A percentile compares a stretch with the other conserved stretches of the same genome.
These are phyloP conservation scores for Colletotrichum shisoi DNA, from an alignment of 2,329 filamentous ascomycete genomes.

Conservation along the genomic window DNA sequence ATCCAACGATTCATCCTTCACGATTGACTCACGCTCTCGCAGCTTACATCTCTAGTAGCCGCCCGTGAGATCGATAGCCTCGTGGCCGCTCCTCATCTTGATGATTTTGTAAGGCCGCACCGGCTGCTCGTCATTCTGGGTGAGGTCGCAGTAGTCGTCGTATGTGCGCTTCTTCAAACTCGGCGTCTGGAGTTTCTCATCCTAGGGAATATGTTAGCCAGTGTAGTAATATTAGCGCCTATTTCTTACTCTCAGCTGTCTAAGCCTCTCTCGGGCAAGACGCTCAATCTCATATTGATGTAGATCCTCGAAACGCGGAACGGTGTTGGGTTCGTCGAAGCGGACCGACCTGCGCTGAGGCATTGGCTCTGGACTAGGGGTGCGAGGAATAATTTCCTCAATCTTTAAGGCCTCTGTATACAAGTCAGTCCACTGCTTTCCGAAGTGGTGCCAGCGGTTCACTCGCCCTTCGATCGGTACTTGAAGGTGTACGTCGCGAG, in stretches of 20 bases:
- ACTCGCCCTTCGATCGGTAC: conserved; percentile 47
- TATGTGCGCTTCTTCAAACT: conserved; percentile 43
- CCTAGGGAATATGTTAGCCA: conserved; percentile 17
- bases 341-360: conserved; percentile 22
- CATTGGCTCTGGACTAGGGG: conserved; percentile 39
- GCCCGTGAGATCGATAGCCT: conserved; percentile 37
- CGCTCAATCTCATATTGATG: conserved; percentile 43
- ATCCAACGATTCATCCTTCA: neutral
- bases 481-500: conserved; percentile 46
- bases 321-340: neutral
- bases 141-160: conserved; percentile 44
- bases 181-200: conserved; percentile 38
- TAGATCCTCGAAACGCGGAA: conserved; percentile 38
- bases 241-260: conserved; percentile 42
- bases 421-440: neutral
- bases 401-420: conserved; percentile 46
- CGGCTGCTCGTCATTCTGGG: conserved; percentile 30
- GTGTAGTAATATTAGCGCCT: neutral
- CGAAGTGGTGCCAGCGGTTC: neutral
- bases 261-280: conserved; percentile 46
- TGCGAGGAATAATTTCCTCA: conserved; percentile 46
- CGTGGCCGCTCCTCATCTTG: conserved; percentile 25
- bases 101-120: conserved; percentile 27
- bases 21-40: neutral
- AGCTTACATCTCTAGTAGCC: conserved; percentile 19